Percentiles rank a stretch among this genome's conserved stretches.
Conservation (phyloP, 75 land plant species). For the Sequoiadendron giganteum region DNA sequence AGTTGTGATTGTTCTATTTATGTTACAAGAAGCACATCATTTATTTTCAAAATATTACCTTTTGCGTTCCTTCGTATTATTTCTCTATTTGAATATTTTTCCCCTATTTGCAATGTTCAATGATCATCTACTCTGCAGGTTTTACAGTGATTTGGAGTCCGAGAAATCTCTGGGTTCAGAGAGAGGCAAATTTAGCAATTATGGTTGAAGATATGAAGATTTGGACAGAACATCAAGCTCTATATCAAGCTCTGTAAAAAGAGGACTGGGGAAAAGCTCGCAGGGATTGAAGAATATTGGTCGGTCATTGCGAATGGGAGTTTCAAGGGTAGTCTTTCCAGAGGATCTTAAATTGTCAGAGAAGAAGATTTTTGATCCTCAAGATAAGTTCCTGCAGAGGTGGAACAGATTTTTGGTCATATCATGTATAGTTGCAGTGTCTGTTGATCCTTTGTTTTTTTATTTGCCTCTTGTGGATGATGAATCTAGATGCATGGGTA, state of each 20-base stretch:
- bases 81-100: neutral
- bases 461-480: slow-evolving; percentile 26
- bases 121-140: slow-evolving; percentile 17
- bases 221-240: slow-evolving; percentile 10
- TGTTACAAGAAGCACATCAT: neutral
- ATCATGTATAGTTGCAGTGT: slow-evolving; percentile 31
- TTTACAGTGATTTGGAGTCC: slow-evolving; percentile 41
- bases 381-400: slow-evolving; percentile 3
- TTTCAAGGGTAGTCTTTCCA: slow-evolving; percentile 32
- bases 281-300: slow-evolving; percentile 51
- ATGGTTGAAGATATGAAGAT: slow-evolving; percentile 32
- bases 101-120: neutral
- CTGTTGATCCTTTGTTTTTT: slow-evolving; percentile 38
- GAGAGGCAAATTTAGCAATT: slow-evolving; percentile 22
- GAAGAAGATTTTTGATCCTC: slow-evolving; percentile 22
- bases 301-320: slow-evolving; percentile 41
- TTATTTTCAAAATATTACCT: neutral
- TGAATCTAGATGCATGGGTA: slow-evolving; percentile 39
- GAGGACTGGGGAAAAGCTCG: slow-evolving; percentile 23
- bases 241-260: slow-evolving; percentile 37
- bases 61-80: neutral
- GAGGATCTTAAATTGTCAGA: neutral
- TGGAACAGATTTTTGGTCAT: slow-evolving; percentile 35
- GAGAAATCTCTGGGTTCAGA: slow-evolving; percentile 29
- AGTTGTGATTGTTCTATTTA: neutral